These are phyloP conservation scores for Heimioporus sp. DNA, from an alignment of 768 basidiomycete genomes.

Conservation along the genomic window DNA sequence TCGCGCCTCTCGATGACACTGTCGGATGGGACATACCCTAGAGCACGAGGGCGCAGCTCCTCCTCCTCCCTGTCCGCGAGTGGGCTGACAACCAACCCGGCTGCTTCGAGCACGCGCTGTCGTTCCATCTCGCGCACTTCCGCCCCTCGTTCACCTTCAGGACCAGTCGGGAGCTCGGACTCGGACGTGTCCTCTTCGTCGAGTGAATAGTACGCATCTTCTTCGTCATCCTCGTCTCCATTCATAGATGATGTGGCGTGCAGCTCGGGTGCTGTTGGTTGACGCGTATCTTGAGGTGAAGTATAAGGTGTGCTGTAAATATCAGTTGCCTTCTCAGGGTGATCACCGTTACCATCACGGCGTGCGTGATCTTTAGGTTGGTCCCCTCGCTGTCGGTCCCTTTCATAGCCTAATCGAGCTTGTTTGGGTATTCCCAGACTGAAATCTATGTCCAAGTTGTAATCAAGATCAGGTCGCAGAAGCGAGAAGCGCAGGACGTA, in stretches of 20 bases:
- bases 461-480: conserved; percentile 9
- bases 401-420: not conserved
- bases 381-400: not conserved
- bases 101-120: conserved; percentile 81
- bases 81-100: conserved; percentile 74
- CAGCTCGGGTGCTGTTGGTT: conserved; percentile 5
- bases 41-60: not conserved
- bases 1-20: not conserved
- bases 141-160: conserved; percentile 39
- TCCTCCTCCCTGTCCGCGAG: not conserved
- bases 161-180: not conserved
- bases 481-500: conserved; percentile 1
- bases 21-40: conserved; percentile 26
- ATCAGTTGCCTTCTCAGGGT: conserved; percentile 10
- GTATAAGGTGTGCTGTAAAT: conserved; percentile 24
- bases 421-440: not conserved
- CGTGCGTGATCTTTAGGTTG: not conserved
- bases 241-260: conserved; percentile 8
- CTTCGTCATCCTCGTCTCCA: conserved; percentile 31
- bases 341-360: conserved; percentile 4
- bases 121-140: conserved; percentile 71
- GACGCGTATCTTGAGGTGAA: conserved; percentile 17
- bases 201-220: conserved; percentile 33
- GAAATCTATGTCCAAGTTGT: conserved; percentile 6
- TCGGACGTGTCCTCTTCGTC: conserved; percentile 22